These are phyloP conservation scores for Phytopythium vexans DNA, from an alignment of 352 stramenopile genomes.

Conservation along the genomic window DNA sequence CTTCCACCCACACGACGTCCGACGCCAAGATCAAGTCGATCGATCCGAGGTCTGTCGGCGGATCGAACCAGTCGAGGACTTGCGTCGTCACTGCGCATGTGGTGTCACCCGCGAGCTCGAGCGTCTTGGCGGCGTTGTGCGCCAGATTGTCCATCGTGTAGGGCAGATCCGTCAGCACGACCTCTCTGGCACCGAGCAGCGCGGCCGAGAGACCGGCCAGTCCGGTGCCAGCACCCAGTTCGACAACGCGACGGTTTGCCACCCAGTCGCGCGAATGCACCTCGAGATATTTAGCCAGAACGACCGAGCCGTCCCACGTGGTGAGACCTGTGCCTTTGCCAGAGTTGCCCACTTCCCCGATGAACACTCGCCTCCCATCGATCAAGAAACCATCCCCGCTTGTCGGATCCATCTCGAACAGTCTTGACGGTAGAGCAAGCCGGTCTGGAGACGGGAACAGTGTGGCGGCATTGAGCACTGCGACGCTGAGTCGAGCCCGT, in stretches of 20 bases:
- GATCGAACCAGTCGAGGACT: conserved; percentile 73
- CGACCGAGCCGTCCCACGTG: conserved; percentile 89
- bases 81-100: conserved; percentile 14
- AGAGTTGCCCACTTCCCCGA: conserved; percentile 77
- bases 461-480: conserved; percentile 16
- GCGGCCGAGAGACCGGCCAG: conserved; percentile 83
- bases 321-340: conserved; percentile 85
- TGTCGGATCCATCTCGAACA: conserved; percentile 51
- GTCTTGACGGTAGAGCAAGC: conserved; percentile 45
- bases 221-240: conserved; percentile 85
- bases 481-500: conserved; percentile 38
- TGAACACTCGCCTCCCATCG: conserved; percentile 35
- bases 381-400: conserved; percentile 45
- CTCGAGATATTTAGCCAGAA: conserved; percentile 92
- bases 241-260: conserved; percentile 49
- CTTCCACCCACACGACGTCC: conserved; percentile 90
- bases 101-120: conserved; percentile 15
- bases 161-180: conserved; percentile 81
- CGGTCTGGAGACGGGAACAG: conserved; percentile 14
- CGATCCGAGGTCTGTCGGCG: conserved; percentile 40
- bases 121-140: conserved; percentile 45
- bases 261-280: conserved; percentile 28
- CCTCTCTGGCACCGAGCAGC: conserved; percentile 65
- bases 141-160: conserved; percentile 86
- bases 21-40: conserved; percentile 86